These are phyloP conservation scores for Trametes coccinea DNA, from an alignment of 768 basidiomycete species.

Conservation along the genomic window DNA sequence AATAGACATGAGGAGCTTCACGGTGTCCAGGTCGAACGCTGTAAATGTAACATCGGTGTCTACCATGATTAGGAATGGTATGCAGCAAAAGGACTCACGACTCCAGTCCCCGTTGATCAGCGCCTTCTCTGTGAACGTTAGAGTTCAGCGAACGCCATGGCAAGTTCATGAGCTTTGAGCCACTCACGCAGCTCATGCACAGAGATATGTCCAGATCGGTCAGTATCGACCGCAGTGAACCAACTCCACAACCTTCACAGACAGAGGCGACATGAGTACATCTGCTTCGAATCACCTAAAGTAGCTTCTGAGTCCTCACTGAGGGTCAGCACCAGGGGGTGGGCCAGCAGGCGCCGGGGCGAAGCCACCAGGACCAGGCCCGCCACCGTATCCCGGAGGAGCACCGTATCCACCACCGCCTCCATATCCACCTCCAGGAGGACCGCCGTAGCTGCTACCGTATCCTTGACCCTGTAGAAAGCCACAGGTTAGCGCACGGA, in stretches of 20 bases:
- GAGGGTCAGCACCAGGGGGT: conserved; percentile 72
- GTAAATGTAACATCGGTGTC: not conserved
- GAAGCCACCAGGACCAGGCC: conserved; percentile 31
- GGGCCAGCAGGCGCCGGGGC: conserved; percentile 38
- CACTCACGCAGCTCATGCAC: conserved; percentile 66
- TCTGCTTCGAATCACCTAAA: not conserved
- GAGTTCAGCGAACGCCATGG: conserved; percentile 31
- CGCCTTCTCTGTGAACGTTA: conserved; percentile 41
- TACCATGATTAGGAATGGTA: not conserved
- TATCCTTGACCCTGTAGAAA: conserved; percentile 6
- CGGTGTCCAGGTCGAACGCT: conserved; percentile 87
- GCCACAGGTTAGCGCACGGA: not conserved
- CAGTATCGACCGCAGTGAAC: conserved; percentile 69
- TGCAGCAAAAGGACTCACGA: conserved; percentile 48
- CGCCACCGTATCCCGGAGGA: conserved; percentile 23
- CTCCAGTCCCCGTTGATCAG: conserved; percentile 71
- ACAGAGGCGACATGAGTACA: not conserved
- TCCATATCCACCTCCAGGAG: conserved; percentile 17
- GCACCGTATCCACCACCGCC: conserved; percentile 34
- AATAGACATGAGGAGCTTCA: conserved; percentile 80
- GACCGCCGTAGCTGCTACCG: conserved; percentile 10
- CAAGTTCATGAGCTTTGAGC: conserved; percentile 23
- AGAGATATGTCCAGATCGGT: conserved; percentile 68
- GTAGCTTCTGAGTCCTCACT: conserved; percentile 46
- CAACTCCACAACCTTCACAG: conserved; percentile 66